Evolutionary conservation across 192 early-diverging fungal species (phyloP), one percentile per base, ranked within the genome.

Genomic region (Coemansia sp.): DNA sequence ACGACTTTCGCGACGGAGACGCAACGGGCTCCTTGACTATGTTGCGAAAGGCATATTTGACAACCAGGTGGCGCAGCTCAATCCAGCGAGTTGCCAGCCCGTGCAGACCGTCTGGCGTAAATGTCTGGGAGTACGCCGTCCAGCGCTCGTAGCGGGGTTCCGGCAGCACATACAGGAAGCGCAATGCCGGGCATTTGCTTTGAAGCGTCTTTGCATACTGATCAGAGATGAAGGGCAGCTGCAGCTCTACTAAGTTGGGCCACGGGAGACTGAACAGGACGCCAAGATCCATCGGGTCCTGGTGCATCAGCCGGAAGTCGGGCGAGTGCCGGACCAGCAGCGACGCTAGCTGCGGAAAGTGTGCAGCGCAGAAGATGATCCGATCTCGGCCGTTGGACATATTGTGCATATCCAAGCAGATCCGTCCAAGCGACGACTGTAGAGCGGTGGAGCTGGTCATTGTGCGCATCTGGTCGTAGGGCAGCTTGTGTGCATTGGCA

Each of bases 111-210:
- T 37, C 42, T 19, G 74, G 60, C 30, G 73, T 56, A 26, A 70
- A 77, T 14, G 54, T 39, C 48, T 70, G 67, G 11, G 67, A 57
- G 54, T 77, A 77, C 6, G 55, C 68, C 1, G 73, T 45, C 73
- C 73, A 77, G 23, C 73, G 55, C 59, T 77, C 73, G 47, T 77
- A 77, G 6, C 73, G 73, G n/a, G 67, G 63, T 26, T 62, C 68
- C 1, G 73, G 73, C 0, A 53, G 42, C 54, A 77, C 66, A 55
- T 47, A 15, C 26, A 77, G 52, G 41, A 51, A 70, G 33, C 58
- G 73, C 41, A 77, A 19, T 5, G 31, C 44, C n/a, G 73, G 73
- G 26, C 73, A 77, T 33, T 77, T 77, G 55, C 61, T 53, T 6
- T 48, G 52, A 52, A 77, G 60, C 14, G 57, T 30, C 23, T 14